phyloP scores from a whole-genome alignment of 2,329 filamentous ascomycete genomes.

The Penicillium italicum region DNA sequence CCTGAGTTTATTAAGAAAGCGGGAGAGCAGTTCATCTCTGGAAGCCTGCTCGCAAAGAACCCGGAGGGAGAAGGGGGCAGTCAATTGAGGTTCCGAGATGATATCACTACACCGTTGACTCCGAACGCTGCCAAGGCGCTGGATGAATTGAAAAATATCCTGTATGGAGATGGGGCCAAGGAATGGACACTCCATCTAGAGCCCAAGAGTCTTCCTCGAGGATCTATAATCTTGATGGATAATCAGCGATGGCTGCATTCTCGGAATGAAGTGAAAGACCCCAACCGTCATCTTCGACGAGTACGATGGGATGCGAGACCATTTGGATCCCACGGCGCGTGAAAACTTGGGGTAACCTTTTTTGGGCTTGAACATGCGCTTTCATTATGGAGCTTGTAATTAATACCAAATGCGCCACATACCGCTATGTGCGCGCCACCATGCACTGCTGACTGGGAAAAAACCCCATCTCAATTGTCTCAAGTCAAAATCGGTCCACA shows the following conservation, averaged over 20 bases:
- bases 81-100: conserved; percentile 20
- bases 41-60: too few relatives aligned
- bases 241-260: conserved; percentile 11
- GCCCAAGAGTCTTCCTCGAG: background rate
- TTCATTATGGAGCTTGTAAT: too few relatives aligned
- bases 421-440: too few relatives aligned
- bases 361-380: too few relatives aligned
- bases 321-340: too few relatives aligned
- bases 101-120: conserved; percentile 30
- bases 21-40: too few relatives aligned
- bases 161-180: conserved; percentile 5
- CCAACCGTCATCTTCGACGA: conserved; percentile 6
- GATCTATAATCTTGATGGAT: conserved; percentile 8
- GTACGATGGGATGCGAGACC: conserved; percentile 8
- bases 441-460: too few relatives aligned
- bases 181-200: conserved; percentile 24
- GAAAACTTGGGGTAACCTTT: too few relatives aligned
- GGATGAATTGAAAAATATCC: conserved; percentile 25
- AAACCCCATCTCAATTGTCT: too few relatives aligned
- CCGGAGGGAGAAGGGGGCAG: background rate
- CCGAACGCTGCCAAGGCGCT: conserved; percentile 26
- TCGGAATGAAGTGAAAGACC: conserved; percentile 5
- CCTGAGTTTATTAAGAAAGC: conserved; percentile 31
- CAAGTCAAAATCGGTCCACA: too few relatives aligned
- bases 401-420: too few relatives aligned